Evolutionary conservation across 441 rosid species (phyloP), one percentile per base, ranked within the genome.

Genomic region (Erysimum cheiri): DNA sequence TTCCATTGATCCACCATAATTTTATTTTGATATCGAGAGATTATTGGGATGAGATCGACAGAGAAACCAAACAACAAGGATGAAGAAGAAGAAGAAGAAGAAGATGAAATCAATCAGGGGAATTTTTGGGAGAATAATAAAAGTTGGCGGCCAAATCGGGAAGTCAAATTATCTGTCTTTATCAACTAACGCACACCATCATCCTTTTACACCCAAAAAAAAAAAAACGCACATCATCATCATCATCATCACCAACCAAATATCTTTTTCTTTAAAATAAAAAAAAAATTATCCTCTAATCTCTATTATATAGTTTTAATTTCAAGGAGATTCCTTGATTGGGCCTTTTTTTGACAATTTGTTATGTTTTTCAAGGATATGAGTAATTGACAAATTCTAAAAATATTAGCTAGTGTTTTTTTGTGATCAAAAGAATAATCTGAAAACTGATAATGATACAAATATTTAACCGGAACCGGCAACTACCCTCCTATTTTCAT

Each of bases 91-190:
- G 35, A 13, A 6, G 4, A 24, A 12, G 35, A 13, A 26, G 28
- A 36, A 24, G 7, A 39, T 24, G 3, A 32, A 15, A 35, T 15
- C 19, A 35, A n/a, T 5, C 4, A 36, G 8, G 5, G 19, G 39
- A 53, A 53, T 28, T 39, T 28, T 39, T 29, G 0, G 15, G 50
- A 32, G 22, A 4, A 33, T 22, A 22, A 22, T 22, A 41, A 41
- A 33, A 12, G 29, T 24, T 44, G 14, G 69, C 60, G 69, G 69
- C 57, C 70, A 54, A 53, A 33, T 71, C 53, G 70, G 70, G 36
- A 63, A 64, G 69, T 63, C 75, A 71, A 54, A 71, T 63, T 15
- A 43, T 33, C 33, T 71, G 64, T 71, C 75, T 36, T 44, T 63
- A 26, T 71, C 74, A 10, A 10, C 39, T n/a, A 15, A 44, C 24